Evolutionary conservation across 495 filamentous ascomycete species (phyloP), one percentile per base, ranked within the genome.

Genomic region (Pseudoneurospora amorphoporcata): DNA sequence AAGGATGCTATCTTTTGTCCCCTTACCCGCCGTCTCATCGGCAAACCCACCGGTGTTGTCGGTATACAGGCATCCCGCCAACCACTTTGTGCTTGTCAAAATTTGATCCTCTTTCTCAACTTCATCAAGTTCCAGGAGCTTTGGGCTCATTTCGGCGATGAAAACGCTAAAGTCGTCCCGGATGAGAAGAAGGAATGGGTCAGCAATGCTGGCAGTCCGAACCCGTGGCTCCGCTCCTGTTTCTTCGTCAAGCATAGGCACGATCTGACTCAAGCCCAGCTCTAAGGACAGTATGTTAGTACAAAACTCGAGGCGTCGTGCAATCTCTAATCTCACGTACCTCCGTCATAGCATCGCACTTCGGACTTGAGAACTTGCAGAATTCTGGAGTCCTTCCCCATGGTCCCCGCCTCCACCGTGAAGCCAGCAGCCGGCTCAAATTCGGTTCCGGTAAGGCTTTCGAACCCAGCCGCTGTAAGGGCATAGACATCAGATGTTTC

Each of bases 221-320:
- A 94, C 90, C 43, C 89, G 85, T 5, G 92, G 89, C 74, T 93
- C 92, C 12, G 87, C 87, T 23, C 90, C 94, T 0, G 89, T 93
- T 68, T 92, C 92, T 75, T 97, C 95, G 74, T 98, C 95, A 71
- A 89, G 87, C 83, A 98, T 90, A 3, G 94, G 93, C 71, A 97
- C 87, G 39, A 98, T 98, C 77, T 98, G 94, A 61, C 89, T 87
- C 42, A 99, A 85, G 10, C 90, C 90, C 68, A 98, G 84, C 78
- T 97, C 93, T 94, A 76, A n/a, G 72, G 29, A 75, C 37, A 29
- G 17, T 8, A 68, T 76, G 68, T 81, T 76, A 81, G 78, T 58
- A 75, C 47, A 58, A 68, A 39, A 76, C 76, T 39, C 12, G 37
- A 16, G 29, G 16, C 40, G 4, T 43, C 39, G 12, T 35, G 77